Base-by-base conservation (phyloP, 768 basidiomycete genomes). In the Podaxis sp. region DNA sequence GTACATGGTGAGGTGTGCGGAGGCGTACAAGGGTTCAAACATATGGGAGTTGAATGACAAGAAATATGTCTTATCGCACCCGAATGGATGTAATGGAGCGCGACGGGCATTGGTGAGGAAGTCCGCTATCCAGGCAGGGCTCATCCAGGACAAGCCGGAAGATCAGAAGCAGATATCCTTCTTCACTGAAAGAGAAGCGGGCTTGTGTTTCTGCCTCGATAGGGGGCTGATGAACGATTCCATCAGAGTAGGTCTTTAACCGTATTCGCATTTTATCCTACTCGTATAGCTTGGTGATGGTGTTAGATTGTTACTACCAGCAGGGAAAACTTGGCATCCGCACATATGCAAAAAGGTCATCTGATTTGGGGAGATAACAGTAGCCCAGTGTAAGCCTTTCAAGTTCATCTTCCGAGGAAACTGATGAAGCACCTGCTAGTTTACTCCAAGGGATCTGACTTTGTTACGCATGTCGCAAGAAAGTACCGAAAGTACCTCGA, bases 151-250 rank as follows among this genome's bases (percentile, higher is more conserved):
- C 57, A 72, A 65, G 0, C 51, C 63, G 1, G 72, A 72, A 9
- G 79, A 74, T 0, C 76, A 73, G 27, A 64, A 71, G 2, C 76
- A 2, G 23, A 82, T 87, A 0, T 77, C 77, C 2, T 79, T 87
- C 51, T 76, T 87, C 23, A 85, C 84, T 0, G 85, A 87, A 62
- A 86, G 85, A 0, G 86, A 88, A 63, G 85, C 86, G 0, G 82
- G 80, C 65, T 65, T 86, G 5, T 79, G 86, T 63, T 85, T 75
- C 66, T 82, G 82, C 55, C 72, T 85, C 21, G 70, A 76, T 18
- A 78, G 74, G 46, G 76, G 81, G 1, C 55, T 82, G 5, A 71
- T 63, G 38, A 58, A 63, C 23, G 63, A 66, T 10, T 66, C 66
- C 0, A 56, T 64, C n/a, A 35, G 63, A 44, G 71, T 70, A 56